Evolutionary conservation across 305 asterid genomes (phyloP).

Genomic region (Solanum hybrid): DNA sequence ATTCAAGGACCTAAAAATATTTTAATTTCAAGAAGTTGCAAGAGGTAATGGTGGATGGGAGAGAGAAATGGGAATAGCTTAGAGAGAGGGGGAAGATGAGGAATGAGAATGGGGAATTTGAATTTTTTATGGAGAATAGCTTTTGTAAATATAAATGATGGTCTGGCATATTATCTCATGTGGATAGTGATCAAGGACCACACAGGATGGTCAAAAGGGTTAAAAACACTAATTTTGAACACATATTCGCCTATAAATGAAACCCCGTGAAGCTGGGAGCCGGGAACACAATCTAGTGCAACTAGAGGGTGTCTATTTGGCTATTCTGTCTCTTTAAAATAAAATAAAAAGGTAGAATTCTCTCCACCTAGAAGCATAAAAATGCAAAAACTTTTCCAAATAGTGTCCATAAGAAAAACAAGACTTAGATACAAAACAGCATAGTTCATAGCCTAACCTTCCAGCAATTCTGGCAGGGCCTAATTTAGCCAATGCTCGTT

Average conservation of each 20-base stretch:
- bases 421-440: background rate
- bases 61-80: background rate
- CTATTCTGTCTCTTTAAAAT: background rate
- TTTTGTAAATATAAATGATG: background rate
- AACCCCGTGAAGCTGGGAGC: background rate
- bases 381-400: background rate
- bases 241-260: background rate
- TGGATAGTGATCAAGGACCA: background rate
- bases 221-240: background rate
- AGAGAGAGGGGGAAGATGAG: background rate
- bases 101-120: background rate
- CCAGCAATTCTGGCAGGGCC: conserved; percentile 74
- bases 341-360: background rate
- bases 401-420: background rate
- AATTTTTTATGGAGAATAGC: background rate
- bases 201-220: background rate
- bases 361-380: background rate
- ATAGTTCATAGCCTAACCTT: conserved; percentile 37
- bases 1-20: background rate
- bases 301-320: background rate
- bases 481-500: conserved; percentile 85
- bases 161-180: background rate
- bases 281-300: background rate
- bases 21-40: background rate
- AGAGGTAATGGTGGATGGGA: background rate